Percentiles rank a stretch among this genome's conserved stretches.
Conservation (phyloP, 352 stramenopile species). For the Blastocystis sp. region DNA sequence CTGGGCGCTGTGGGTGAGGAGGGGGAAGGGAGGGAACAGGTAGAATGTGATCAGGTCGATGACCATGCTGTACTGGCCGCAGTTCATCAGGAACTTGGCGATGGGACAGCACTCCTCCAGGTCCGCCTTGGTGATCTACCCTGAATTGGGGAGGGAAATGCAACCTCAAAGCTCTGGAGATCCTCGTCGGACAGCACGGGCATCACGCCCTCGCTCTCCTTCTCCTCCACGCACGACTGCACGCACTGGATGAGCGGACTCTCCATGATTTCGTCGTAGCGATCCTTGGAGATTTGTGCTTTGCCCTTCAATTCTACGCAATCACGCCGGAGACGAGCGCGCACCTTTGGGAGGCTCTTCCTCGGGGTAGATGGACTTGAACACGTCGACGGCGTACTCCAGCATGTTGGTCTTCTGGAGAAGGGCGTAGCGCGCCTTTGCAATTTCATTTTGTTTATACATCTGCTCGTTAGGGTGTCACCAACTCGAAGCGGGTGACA, state of each 20-base stretch:
- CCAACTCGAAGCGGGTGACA: not conserved
- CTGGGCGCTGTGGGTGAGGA: not conserved
- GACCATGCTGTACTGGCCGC: not conserved
- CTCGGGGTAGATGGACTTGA: not conserved
- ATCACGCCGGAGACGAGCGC: not conserved
- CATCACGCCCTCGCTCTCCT: not conserved
- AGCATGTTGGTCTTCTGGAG: constrained; percentile 23
- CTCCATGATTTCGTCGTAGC: not conserved
- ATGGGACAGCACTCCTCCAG: not conserved
- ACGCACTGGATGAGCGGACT: not conserved
- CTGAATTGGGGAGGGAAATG: not conserved
- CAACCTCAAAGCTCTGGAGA: not conserved
- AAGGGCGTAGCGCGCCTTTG: constrained; percentile 6
- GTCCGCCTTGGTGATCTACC: not conserved
- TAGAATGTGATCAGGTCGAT: not conserved
- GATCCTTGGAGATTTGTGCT: not conserved
- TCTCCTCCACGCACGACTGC: not conserved
- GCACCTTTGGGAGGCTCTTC: not conserved
- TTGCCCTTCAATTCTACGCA: not conserved
- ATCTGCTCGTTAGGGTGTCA: not conserved
- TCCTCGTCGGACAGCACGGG: not conserved
- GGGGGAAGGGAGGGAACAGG: not conserved
- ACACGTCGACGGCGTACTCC: constrained; percentile 9
- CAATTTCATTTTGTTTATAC: constrained; percentile 33
- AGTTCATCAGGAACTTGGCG: constrained; percentile 48